A percentile compares a stretch with the other conserved stretches of the same genome.
Conservation (phyloP, 495 filamentous ascomycete species). For the Talaromyces ruber region DNA sequence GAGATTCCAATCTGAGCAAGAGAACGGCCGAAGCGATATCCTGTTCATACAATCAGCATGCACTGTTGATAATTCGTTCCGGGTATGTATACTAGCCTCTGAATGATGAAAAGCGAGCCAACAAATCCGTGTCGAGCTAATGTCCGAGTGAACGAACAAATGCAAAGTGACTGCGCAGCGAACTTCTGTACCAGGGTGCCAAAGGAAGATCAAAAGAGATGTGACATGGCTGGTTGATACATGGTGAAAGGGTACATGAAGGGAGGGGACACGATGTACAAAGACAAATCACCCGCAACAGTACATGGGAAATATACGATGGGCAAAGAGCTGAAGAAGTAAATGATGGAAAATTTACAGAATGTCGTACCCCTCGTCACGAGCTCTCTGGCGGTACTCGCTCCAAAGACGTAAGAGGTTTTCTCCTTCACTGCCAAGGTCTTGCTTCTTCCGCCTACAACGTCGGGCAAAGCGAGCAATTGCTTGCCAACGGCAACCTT, state of each 20-base stretch:
- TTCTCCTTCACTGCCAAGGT: background rate
- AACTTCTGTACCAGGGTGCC: background rate
- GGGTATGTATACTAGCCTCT: background rate
- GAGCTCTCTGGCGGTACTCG: background rate
- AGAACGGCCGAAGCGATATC: background rate
- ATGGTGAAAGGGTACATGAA: conserved; percentile 4
- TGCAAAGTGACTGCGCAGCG: background rate
- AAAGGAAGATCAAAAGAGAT: background rate
- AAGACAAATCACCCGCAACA: background rate
- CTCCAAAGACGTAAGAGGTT: background rate
- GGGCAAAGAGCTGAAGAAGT: background rate
- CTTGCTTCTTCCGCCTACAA: background rate
- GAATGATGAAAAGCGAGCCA: background rate
- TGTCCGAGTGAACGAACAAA: background rate
- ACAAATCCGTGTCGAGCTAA: background rate
- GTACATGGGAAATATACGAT: background rate
- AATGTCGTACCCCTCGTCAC: background rate
- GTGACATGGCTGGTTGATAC: background rate
- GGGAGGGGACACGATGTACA: background rate
- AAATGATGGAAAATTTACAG: background rate
- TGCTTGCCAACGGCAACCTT: background rate
- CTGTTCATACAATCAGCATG: background rate
- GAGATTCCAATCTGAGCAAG: background rate
- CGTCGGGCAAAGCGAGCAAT: background rate
- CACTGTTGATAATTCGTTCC: background rate